Evolutionary conservation across 2,329 filamentous ascomycete genomes (phyloP), one percentile per base, ranked within the genome.

Genomic region (Fusarium redolens): DNA sequence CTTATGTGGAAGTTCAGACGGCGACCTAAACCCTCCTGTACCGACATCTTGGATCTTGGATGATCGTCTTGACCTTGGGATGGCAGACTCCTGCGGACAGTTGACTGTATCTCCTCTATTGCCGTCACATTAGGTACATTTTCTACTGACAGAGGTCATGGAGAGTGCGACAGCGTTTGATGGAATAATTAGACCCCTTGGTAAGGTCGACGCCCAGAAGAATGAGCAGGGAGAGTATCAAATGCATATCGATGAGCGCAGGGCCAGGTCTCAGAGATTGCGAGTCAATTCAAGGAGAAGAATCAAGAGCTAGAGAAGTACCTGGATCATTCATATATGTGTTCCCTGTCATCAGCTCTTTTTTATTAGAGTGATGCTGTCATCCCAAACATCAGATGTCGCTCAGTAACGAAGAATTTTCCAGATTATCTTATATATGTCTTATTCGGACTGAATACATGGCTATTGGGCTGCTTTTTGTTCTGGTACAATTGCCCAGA

Each of bases 71-170:
- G 28, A 1, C n/a, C 10, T 20, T 44, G 8, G n/a, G 6, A 13
- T 8, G 12, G 17, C 5, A 44, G 5, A 31, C 5, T 17, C 28
- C 44, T 7, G 0, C 13, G 15, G n/a, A 20, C 17, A 22, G 17
- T 15, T 48, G 30, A n/a, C 1, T 35, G 7, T 22, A 15, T 2
- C 38, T 22, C 8, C 15, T 44, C 12, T 20, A 6, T 4, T 11
- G 0, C 13, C 14, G 15, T 20, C 9, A 5, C 0, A 20, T n/a
- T 25, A 13, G 28, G 28, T 15, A 15, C 11, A 31, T 20, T 2
- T 33, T 25, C 9, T 22, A 25, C 8, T 22, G 15, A 3, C 20
- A 43, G 7, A 33, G 37, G 15, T 6, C n/a, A 17, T 33, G 4
- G 11, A 33, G 15, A 20, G 20, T 15, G 2, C 11, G 9, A 6